Evolutionary conservation across 1,284 basidiomycete species (phyloP), one percentile per base, ranked within the genome.

Genomic region (Cutaneotrichosporon daszewskae): DNA sequence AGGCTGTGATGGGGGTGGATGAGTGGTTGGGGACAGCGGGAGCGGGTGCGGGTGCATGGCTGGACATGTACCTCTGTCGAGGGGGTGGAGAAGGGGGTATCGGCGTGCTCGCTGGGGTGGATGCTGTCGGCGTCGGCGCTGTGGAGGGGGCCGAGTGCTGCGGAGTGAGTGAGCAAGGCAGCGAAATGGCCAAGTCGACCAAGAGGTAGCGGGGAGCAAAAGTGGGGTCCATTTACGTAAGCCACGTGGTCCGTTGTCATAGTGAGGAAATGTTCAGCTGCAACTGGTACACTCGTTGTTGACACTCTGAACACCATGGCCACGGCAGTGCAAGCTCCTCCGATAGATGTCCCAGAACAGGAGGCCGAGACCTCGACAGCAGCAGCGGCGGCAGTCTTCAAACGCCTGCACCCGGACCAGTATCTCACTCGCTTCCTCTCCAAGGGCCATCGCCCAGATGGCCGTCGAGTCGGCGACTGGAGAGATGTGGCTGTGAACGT

Each of bases 361-460:
- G 13, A 18, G n/a, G n/a, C n/a, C n/a, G n/a, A n/a, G n/a, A 28
- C 50, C 2, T 42, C 41, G 13, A n/a, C 58, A 19, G 31, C 51
- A 6, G 43, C 52, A 4, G 46, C 53, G 60, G 82, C 83, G 0
- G 76, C 80, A 2, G 80, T 83, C 10, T 91, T 87, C 70, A 83
- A 87, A 62, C 80, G 86, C 5, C 75, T 92, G 1, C 86, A 90
- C 60, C 87, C 88, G 0, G 77, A 78, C 32, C 77, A 80, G 18
- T 91, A 90, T 65, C 78, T 90, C 35, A 81, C 86, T 58, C 77
- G 84, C 20, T 91, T 88, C 65, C 67, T 90, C 17, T 73, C 76
- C 7, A 80, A 87, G 59, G 75, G 78, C 2, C 75, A 84, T 36
- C 69, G 87, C 33, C 85, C 86, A 1, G 87, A 91, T 63, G 86